Percentiles rank a stretch among this genome's conserved stretches.
Evolutionary conservation across 495 filamentous ascomycete species (phyloP).

Genomic region (Podospora pseudopauciseta): DNA sequence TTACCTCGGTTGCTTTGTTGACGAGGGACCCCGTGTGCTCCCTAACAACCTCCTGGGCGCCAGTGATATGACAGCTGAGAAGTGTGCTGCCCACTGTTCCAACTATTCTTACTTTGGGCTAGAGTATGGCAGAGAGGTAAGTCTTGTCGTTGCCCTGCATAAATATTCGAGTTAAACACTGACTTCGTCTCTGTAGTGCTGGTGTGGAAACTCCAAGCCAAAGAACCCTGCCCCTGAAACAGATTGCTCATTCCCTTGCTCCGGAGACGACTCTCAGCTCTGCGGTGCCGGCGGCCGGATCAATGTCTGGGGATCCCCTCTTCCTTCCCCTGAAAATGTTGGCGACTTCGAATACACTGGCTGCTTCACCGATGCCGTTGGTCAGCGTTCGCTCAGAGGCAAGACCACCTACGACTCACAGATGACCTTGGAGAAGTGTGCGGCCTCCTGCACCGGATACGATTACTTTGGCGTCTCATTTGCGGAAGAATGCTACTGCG

Average conservation of each 20-base stretch:
- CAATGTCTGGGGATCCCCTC: conserved; percentile 28
- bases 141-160: not conserved
- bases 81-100: conserved; percentile 18
- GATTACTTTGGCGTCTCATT: conserved; percentile 23
- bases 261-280: conserved; percentile 31
- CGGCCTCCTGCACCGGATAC: conserved; percentile 18
- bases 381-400: conserved; percentile 8
- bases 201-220: conserved; percentile 19
- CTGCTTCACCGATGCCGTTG: conserved; percentile 20
- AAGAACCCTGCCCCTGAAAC: conserved; percentile 1
- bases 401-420: conserved; percentile 6
- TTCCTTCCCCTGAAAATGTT: conserved; percentile 11
- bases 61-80: conserved; percentile 18
- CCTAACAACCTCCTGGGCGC: conserved; percentile 18
- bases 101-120: conserved; percentile 18
- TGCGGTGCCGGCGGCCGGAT: conserved; percentile 37
- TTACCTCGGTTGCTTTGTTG: conserved; percentile 24
- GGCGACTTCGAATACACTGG: conserved; percentile 13
- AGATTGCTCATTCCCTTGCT: conserved; percentile 29
- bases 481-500: conserved; percentile 25
- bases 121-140: conserved; percentile 19
- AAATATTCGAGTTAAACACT: not conserved
- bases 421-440: conserved; percentile 38
- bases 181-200: conserved; percentile 6
- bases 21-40: conserved; percentile 17